Percentiles rank a stretch among this genome's conserved stretches.
phyloP scores from a whole-genome alignment of 345 rosid species.

The Rhodomyrtus tomentosa region DNA sequence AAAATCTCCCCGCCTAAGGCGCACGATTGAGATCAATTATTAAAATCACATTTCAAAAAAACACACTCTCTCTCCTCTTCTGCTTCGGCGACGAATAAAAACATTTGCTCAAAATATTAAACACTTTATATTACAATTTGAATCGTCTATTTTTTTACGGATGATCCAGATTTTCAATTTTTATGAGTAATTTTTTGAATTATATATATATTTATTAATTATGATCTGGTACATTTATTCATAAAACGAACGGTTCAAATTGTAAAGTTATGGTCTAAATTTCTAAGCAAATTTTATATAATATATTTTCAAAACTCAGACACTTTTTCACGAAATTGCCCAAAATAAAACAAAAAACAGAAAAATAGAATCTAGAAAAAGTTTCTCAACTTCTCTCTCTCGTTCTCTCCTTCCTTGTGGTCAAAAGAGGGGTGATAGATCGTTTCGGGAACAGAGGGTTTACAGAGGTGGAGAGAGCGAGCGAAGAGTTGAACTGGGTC shows the following conservation, averaged over 20 bases:
- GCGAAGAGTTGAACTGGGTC: background rate
- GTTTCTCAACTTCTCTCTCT: background rate
- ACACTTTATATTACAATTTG: too few species aligned
- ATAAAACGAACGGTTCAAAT: too few species aligned
- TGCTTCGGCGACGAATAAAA: background rate
- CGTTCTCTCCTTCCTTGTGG: background rate
- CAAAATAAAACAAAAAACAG: background rate
- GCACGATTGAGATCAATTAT: background rate
- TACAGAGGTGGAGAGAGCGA: background rate
- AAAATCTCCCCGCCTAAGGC: constrained; percentile 1
- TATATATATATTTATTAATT: too few species aligned
- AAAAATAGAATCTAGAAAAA: background rate
- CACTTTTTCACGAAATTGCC: background rate
- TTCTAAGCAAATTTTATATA: too few species aligned
- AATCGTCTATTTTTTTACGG: too few species aligned
- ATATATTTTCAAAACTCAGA: too few species aligned
- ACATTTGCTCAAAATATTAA: too few species aligned
- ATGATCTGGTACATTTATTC: too few species aligned
- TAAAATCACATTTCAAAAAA: background rate
- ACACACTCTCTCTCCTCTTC: background rate
- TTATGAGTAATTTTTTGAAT: too few species aligned
- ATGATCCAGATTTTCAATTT: too few species aligned
- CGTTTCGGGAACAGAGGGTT: background rate
- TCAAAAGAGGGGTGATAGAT: too few species aligned
- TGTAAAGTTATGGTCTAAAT: too few species aligned